phyloP scores from a whole-genome alignment of 805 yeast genomes.

The Cyberlindnera suaveolens region DNA sequence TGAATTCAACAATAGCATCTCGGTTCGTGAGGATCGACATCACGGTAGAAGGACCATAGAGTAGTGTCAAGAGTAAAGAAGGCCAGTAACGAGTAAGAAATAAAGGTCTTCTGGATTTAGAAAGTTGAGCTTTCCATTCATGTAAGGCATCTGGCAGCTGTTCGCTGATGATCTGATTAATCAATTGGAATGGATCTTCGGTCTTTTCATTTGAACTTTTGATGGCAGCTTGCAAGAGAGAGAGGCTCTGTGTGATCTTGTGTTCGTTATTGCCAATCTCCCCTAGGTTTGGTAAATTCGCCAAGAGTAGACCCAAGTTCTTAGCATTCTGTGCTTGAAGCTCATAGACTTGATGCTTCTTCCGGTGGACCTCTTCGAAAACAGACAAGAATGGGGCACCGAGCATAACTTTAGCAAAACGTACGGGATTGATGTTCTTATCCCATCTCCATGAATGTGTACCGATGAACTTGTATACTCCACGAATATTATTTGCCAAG shows the following conservation, averaged over 20 bases:
- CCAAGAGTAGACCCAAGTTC: constrained; percentile 31
- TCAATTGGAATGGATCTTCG: neutral
- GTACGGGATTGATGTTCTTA: neutral
- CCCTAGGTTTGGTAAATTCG: constrained; percentile 25
- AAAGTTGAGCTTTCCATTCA: neutral
- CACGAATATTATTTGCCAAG: constrained; percentile 12
- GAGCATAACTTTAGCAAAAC: constrained; percentile 25
- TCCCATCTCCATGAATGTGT: neutral
- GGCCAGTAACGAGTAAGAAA: constrained; percentile 63
- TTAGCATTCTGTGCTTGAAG: constrained; percentile 27
- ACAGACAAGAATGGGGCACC: constrained; percentile 33
- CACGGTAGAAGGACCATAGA: constrained; percentile 50
- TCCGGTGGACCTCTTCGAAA: constrained; percentile 23
- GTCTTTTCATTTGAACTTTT: neutral
- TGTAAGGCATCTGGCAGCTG: neutral
- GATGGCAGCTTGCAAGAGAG: neutral
- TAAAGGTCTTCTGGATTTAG: constrained; percentile 30
- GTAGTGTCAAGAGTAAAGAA: constrained; percentile 29
- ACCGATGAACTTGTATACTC: constrained; percentile 14
- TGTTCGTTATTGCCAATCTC: neutral
- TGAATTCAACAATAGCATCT: constrained; percentile 48
- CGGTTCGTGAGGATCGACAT: constrained; percentile 43
- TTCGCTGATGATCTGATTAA: neutral
- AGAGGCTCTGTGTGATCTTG: neutral
- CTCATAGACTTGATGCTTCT: constrained; percentile 15